Conservation (phyloP, 2,329 filamentous ascomycete species). For the Sarocladium strictum region DNA sequence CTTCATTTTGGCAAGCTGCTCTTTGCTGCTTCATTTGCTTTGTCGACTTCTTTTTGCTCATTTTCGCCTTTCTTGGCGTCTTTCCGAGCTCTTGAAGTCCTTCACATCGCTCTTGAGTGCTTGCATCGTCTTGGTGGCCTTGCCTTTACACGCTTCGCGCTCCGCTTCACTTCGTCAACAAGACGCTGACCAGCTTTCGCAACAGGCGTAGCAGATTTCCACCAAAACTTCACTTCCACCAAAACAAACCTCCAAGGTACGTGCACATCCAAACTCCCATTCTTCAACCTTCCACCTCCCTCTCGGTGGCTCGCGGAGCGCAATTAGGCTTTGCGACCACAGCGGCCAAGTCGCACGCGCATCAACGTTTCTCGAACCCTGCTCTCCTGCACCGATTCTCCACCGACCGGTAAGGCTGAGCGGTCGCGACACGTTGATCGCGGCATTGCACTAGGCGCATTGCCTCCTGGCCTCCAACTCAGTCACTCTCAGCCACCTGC, state of each 20-base stretch:
- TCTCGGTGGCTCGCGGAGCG: neutral
- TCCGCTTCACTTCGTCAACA: slow-evolving; percentile 13
- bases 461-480: neutral
- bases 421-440: neutral
- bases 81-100: slow-evolving; percentile 7
- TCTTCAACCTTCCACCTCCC: neutral
- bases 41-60: slow-evolving; percentile 3
- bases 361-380: neutral
- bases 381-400: neutral
- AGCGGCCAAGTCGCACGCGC: neutral
- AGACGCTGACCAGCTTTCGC: slow-evolving; percentile 22
- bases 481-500: too few relatives aligned
- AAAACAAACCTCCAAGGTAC: slow-evolving; percentile 13
- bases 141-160: slow-evolving; percentile 13
- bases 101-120: neutral
- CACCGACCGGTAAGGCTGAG: neutral
- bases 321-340: slow-evolving; percentile 2
- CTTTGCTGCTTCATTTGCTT: neutral
- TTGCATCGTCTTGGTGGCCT: slow-evolving; percentile 10
- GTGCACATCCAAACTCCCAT: slow-evolving; percentile 8
- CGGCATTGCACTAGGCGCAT: neutral
- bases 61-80: slow-evolving; percentile 7
- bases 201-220: slow-evolving; percentile 20
- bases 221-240: slow-evolving; percentile 8
- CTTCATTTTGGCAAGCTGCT: slow-evolving; percentile 19